Percentiles rank a stretch among this genome's conserved stretches.
Evolutionary conservation across 768 basidiomycete genomes (phyloP).

Genomic region (Boletus edulis): DNA sequence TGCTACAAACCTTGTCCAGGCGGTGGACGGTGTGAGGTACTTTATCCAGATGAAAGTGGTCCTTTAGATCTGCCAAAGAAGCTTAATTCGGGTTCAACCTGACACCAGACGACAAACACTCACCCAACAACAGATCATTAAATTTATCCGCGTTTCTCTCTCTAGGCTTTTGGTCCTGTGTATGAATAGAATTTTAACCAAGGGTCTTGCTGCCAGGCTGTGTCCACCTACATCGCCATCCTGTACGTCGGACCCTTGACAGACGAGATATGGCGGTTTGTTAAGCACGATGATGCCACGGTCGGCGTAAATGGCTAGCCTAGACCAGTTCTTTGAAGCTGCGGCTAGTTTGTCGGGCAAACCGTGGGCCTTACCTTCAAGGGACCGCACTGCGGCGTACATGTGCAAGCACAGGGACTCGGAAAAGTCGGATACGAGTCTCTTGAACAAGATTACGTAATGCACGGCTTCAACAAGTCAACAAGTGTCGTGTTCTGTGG

Average conservation of each 20-base stretch:
- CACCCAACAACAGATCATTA: slow-evolving; percentile 36
- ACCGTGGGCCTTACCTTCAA: slow-evolving; percentile 15
- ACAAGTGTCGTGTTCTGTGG: too few relatives aligned
- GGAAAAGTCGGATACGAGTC: too few relatives aligned
- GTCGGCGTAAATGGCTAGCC: slow-evolving; percentile 50
- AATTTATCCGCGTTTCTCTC: slow-evolving; percentile 34
- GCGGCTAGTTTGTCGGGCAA: not conserved
- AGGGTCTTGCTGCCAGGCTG: not conserved
- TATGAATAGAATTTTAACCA: slow-evolving; percentile 1
- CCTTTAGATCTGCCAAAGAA: slow-evolving; percentile 25
- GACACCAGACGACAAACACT: slow-evolving; percentile 6
- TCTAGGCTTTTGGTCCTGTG: slow-evolving; percentile 16
- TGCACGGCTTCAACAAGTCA: too few relatives aligned
- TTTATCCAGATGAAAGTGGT: slow-evolving; percentile 31
- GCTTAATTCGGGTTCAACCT: not conserved
- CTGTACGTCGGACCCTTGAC: slow-evolving; percentile 40
- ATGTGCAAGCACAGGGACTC: slow-evolving; percentile 5
- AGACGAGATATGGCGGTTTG: slow-evolving; percentile 58
- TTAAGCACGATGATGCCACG: slow-evolving; percentile 52
- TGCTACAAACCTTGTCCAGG: slow-evolving; percentile 54
- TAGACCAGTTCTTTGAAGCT: slow-evolving; percentile 30
- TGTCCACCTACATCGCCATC: slow-evolving; percentile 18
- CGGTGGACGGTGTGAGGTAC: slow-evolving; percentile 58
- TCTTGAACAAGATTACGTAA: too few relatives aligned
- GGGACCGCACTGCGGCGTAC: slow-evolving; percentile 17